phyloP scores from a whole-genome alignment of 306 rosid species.

The Citrullus mucosospermus region DNA sequence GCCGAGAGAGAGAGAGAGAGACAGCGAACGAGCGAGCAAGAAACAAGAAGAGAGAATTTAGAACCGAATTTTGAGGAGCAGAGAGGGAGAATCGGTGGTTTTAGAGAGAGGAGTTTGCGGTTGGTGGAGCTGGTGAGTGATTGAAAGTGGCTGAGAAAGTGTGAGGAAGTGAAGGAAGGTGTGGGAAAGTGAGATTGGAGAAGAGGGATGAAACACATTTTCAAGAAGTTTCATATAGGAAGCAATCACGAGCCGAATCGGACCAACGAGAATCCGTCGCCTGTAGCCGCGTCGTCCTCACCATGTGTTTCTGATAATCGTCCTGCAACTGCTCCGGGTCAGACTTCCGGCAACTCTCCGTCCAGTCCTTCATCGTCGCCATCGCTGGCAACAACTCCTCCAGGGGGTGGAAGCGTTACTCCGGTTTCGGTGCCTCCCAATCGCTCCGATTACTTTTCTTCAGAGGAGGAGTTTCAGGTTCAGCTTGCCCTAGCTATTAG shows the following conservation, averaged over 20 bases:
- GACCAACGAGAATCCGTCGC: slow-evolving; percentile 39
- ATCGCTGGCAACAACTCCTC: slow-evolving; percentile 2
- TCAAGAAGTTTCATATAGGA: slow-evolving; percentile 95
- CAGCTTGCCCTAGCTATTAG: slow-evolving; percentile 98
- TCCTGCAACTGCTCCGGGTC: slow-evolving; percentile 2
- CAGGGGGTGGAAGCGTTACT: background rate
- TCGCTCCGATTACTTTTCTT: slow-evolving; percentile 59
- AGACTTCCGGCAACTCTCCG: slow-evolving; percentile 24
- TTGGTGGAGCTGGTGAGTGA: background rate
- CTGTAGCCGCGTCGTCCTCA: slow-evolving; percentile 27
- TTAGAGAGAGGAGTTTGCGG: background rate
- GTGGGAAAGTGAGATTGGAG: background rate
- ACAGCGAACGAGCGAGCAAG: background rate
- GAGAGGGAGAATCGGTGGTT: background rate
- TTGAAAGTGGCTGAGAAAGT: background rate
- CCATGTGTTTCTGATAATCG: slow-evolving; percentile 44
- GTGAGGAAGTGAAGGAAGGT: background rate
- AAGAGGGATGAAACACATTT: slow-evolving; percentile 72
- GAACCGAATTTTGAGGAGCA: background rate
- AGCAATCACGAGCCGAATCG: slow-evolving; percentile 67
- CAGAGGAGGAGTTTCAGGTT: slow-evolving; percentile 94
- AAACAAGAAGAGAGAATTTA: background rate
- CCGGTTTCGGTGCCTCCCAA: slow-evolving; percentile 18
- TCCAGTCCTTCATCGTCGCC: slow-evolving; percentile 42
- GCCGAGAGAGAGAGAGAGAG: background rate